These are phyloP conservation scores for Podospora conica DNA, from an alignment of 495 filamentous ascomycete species.

Conservation along the genomic window DNA sequence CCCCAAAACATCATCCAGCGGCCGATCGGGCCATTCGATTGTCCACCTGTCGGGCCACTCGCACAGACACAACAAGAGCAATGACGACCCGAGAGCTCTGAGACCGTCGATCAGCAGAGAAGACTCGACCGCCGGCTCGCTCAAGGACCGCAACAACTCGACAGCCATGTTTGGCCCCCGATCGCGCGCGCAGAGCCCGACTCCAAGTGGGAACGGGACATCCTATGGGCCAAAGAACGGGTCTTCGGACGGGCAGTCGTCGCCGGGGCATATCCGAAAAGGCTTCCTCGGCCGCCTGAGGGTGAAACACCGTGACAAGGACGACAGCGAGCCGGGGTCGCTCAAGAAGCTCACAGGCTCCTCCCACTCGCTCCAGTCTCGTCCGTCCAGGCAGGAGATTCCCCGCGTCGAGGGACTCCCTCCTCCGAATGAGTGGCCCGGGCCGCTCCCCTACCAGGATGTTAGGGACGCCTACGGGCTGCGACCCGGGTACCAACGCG, in stretches of 20 bases:
- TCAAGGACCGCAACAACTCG: constrained; percentile 42
- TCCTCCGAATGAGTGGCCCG: constrained; percentile 42
- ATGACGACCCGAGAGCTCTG: constrained; percentile 60
- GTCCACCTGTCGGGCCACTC: constrained; percentile 26
- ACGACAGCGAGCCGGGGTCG: constrained; percentile 39
- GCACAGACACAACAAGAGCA: constrained; percentile 69
- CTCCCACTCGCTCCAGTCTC: constrained; percentile 46
- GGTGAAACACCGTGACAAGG: constrained; percentile 50
- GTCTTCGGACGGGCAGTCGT: constrained; percentile 49
- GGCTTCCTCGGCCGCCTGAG: constrained; percentile 61
- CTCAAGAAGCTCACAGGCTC: constrained; percentile 53
- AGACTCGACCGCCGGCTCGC: constrained; percentile 53
- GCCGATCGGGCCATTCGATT: constrained; percentile 37
- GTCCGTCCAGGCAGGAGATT: constrained; percentile 45
- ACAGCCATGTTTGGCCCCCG: constrained; percentile 32
- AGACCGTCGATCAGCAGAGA: constrained; percentile 64
- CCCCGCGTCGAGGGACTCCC: constrained; percentile 38
- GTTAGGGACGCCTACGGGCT: constrained; percentile 13
- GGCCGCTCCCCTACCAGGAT: constrained; percentile 22
- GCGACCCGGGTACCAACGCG: constrained; percentile 38
- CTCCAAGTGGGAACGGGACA: constrained; percentile 60
- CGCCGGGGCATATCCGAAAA: constrained; percentile 55
- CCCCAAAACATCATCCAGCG: constrained; percentile 47
- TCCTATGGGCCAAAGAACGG: constrained; percentile 42
- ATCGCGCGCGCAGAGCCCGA: constrained; percentile 67